These are phyloP conservation scores for Maudiozyma barnettii DNA, from an alignment of 805 yeast genomes.

Conservation along the genomic window DNA sequence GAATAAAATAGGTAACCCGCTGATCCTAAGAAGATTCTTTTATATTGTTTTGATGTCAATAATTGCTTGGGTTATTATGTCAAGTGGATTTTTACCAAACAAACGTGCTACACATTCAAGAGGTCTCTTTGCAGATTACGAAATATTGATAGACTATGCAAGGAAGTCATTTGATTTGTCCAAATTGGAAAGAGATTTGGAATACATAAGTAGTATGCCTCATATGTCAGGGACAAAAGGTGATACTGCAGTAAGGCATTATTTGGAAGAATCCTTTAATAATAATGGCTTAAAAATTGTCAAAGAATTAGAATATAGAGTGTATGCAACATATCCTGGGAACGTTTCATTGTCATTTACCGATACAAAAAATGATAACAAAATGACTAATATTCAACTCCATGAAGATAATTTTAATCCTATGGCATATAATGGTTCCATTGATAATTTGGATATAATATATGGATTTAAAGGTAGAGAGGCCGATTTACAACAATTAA, in stretches of 20 bases:
- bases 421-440: slow-evolving; percentile 49
- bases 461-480: slow-evolving; percentile 61
- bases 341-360: neutral
- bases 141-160: slow-evolving; percentile 40
- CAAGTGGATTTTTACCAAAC: slow-evolving; percentile 45
- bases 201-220: slow-evolving; percentile 70
- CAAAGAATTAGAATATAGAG: slow-evolving; percentile 35
- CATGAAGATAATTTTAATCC: slow-evolving; percentile 52
- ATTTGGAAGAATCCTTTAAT: slow-evolving; percentile 48
- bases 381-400: slow-evolving; percentile 17
- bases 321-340: slow-evolving; percentile 52
- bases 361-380: neutral
- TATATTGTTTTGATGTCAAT: slow-evolving; percentile 60
- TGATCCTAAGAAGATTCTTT: slow-evolving; percentile 66
- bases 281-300: slow-evolving; percentile 47
- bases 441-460: slow-evolving; percentile 39
- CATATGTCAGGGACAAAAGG: slow-evolving; percentile 87
- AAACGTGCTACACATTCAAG: slow-evolving; percentile 31
- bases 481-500: slow-evolving; percentile 41
- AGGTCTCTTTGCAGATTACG: slow-evolving; percentile 58
- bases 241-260: slow-evolving; percentile 61
- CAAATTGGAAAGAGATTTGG: slow-evolving; percentile 53
- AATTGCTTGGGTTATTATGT: slow-evolving; percentile 47
- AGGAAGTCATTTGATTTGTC: slow-evolving; percentile 44
- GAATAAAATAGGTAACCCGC: slow-evolving; percentile 71